Conservation (phyloP, 1,284 basidiomycete genomes). For the Gomphus bonarii region DNA sequence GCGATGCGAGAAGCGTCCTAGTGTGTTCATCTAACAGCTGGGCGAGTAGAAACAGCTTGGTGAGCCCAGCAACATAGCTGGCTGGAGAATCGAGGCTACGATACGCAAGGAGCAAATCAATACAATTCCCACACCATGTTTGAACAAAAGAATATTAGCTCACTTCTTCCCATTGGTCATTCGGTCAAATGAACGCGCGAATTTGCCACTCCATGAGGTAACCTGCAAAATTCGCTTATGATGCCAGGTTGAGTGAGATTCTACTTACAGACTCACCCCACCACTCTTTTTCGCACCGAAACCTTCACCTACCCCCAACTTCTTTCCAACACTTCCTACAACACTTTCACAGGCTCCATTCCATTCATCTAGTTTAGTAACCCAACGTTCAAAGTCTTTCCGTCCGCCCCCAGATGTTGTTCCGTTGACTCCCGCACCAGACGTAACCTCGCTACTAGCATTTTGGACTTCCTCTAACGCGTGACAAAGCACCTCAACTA, state of each 20-base stretch:
- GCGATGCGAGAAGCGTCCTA: slow-evolving; percentile 55
- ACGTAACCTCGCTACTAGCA: slow-evolving; percentile 59
- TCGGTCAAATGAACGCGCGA: slow-evolving; percentile 80
- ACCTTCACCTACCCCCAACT: slow-evolving; percentile 78
- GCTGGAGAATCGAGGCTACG: slow-evolving; percentile 78
- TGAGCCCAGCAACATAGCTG: slow-evolving; percentile 73
- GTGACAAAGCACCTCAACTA: slow-evolving; percentile 66
- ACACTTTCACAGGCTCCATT: slow-evolving; percentile 75
- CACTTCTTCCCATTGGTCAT: slow-evolving; percentile 88
- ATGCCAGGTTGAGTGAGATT: neutral
- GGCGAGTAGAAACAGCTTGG: slow-evolving; percentile 61
- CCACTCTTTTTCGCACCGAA: slow-evolving; percentile 74
- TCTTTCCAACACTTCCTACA: slow-evolving; percentile 78
- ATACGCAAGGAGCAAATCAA: slow-evolving; percentile 6
- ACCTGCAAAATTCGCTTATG: slow-evolving; percentile 26
- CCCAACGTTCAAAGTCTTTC: slow-evolving; percentile 66
- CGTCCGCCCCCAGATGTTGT: slow-evolving; percentile 25
- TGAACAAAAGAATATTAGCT: slow-evolving; percentile 23
- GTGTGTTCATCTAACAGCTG: slow-evolving; percentile 87
- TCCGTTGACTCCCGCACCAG: slow-evolving; percentile 33
- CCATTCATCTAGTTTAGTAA: slow-evolving; percentile 59
- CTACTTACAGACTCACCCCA: slow-evolving; percentile 33
- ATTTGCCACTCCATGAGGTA: slow-evolving; percentile 69
- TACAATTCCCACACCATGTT: slow-evolving; percentile 9
- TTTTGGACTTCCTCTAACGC: slow-evolving; percentile 68